phyloP scores from a whole-genome alignment of 208 protist species.

The Trypanosoma caninum region DNA sequence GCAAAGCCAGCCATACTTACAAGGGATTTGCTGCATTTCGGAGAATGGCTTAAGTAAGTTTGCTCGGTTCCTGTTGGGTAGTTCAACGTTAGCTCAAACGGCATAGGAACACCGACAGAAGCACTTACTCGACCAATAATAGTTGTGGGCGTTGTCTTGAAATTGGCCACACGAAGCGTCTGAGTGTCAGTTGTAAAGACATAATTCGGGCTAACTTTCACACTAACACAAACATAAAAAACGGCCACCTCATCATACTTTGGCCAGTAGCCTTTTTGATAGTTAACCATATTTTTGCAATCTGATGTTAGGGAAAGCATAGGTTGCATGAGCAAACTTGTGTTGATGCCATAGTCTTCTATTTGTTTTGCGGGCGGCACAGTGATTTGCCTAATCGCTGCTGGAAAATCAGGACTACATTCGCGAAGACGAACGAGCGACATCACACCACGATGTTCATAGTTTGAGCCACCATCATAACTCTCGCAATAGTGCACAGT shows the following conservation, averaged over 20 bases:
- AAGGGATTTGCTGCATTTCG: constrained; percentile 26
- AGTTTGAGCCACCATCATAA: constrained; percentile 25
- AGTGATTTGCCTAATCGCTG: constrained; percentile 25
- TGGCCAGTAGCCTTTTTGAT: constrained; percentile 35
- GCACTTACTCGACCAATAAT: constrained; percentile 36
- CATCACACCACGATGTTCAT: constrained; percentile 38
- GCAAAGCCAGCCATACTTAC: constrained; percentile 16
- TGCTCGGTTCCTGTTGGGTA: constrained; percentile 36
- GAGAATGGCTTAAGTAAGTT: constrained; percentile 41
- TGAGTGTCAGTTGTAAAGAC: constrained; percentile 49
- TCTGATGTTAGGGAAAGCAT: constrained; percentile 29
- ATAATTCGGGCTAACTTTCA: constrained; percentile 20
- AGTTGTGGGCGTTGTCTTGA: constrained; percentile 28
- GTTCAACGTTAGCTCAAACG: constrained; percentile 32
- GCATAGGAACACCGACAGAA: constrained; percentile 12
- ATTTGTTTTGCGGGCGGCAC: constrained; percentile 33
- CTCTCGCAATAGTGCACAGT: constrained; percentile 67
- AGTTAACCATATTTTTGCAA: constrained; percentile 21
- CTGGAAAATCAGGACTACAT: constrained; percentile 26
- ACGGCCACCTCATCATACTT: constrained; percentile 23
- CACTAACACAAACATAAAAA: constrained; percentile 59
- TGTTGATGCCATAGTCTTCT: constrained; percentile 42
- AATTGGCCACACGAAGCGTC: constrained; percentile 51
- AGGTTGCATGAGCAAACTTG: constrained; percentile 26
- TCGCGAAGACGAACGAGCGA: constrained; percentile 33